Evolutionary conservation across 129 eudicot species (phyloP).

Genomic region (Flaveria sonorensis): DNA sequence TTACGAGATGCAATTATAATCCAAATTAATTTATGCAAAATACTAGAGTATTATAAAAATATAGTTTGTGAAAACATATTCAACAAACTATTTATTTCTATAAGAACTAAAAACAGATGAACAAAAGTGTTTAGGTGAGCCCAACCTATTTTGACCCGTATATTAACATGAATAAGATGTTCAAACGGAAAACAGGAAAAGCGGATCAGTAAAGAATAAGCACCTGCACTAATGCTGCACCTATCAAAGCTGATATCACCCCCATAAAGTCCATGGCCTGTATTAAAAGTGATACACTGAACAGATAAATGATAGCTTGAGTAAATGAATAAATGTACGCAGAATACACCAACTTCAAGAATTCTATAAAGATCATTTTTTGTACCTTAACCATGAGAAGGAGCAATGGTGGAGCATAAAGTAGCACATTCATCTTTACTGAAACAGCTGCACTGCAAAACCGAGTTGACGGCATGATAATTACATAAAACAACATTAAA

Average conservation of each 20-base stretch:
- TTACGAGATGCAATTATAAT: not conserved
- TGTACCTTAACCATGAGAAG: constrained; percentile 90
- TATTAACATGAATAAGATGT: not conserved
- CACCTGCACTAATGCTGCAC: constrained; percentile 97
- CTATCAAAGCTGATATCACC: constrained; percentile 70
- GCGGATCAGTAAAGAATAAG: constrained; percentile 12
- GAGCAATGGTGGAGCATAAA: constrained; percentile 84
- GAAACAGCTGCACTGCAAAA: constrained; percentile 89
- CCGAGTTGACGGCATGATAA: not conserved
- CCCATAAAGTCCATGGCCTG: constrained; percentile 83
- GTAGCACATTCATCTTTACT: constrained; percentile 95
- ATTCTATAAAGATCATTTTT: not conserved
- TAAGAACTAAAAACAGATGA: not conserved
- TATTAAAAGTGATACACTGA: constrained; percentile 27
- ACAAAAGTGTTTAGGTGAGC: not conserved
- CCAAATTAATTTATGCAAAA: not conserved
- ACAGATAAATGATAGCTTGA: constrained; percentile 28
- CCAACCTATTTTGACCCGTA: not conserved
- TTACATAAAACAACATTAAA: not conserved
- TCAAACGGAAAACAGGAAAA: constrained; percentile 6
- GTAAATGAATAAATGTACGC: constrained; percentile 17
- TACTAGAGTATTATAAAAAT: too few species aligned
- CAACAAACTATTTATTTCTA: not conserved
- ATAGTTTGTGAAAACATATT: not conserved
- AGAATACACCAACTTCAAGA: constrained; percentile 4